Base-by-base conservation (phyloP, 2,329 filamentous ascomycete genomes). In the Colletotrichum endophyticum region DNA sequence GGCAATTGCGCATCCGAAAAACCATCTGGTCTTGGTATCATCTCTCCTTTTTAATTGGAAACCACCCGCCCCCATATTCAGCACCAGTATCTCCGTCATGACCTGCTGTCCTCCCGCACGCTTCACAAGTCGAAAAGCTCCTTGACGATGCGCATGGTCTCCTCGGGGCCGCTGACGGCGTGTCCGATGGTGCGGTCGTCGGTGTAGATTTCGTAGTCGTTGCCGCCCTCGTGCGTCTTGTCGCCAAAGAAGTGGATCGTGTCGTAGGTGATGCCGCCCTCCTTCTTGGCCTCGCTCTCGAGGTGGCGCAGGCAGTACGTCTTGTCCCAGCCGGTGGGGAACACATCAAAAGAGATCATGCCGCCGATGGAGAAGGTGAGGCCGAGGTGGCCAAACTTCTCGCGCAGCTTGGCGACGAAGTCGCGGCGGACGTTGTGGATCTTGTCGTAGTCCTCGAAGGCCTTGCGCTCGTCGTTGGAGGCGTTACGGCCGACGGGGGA, bases 231-330 rank as follows among this genome's bases (percentile, higher is more conserved):
- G 83, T 92, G 93, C 30, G 95, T 95, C 93, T 99, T 99, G 90
- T 99, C 97, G 79, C 97, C 97, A 82, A 99, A 99, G 91, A 99
- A 99, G 89, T 99, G 97, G 80, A 99, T 94, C 61, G 92, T 96
- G 80, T 92, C 95, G 89, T 96, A 99, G 28, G 93, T 87, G 78
- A 98, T 88, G 78, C 94, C 93, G 82, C 92, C 93, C 56, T 91
- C 89, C 84, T 91, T 89, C 87, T 90, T 88, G 78, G 94, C 93
- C 85, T 98, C 96, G 78, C 98, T 99, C 12, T 95, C 98, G 93
- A 99, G 99, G 88, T 99, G 44, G 44, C 44, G 44, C 1, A 53
- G n/a, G 44, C 44, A 53, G 44, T 53, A 53, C 44, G 44, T 53
- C 44, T 53, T 53, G 44, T 53, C 97, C 97, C 97, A 99, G 83